These are phyloP conservation scores for Xylariaceae sp. DNA, from an alignment of 2,329 filamentous ascomycete species.

Conservation along the genomic window DNA sequence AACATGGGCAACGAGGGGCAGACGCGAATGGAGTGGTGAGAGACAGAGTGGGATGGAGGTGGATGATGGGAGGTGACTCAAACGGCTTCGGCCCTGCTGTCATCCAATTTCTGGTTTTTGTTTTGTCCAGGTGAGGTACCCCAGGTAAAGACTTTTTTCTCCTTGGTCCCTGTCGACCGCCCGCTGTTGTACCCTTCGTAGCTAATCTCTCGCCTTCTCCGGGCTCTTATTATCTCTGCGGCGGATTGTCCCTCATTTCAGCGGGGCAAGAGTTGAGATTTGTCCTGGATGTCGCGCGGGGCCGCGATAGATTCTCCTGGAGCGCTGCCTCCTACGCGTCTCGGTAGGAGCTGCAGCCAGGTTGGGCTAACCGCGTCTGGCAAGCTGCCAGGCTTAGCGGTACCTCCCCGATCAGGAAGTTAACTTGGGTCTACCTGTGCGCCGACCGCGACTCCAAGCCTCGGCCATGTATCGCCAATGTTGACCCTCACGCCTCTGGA, in stretches of 20 bases:
- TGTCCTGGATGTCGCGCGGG: not conserved
- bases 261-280: conserved; percentile 14
- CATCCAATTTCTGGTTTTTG: conserved; percentile 5
- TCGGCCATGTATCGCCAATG: not conserved
- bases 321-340: not conserved
- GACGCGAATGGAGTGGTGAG: conserved; percentile 18
- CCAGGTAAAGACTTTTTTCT: not conserved
- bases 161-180: no score
- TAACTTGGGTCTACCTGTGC: conserved; percentile 10
- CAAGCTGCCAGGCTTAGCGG: conserved; percentile 3
- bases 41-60: no score
- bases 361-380: conserved; percentile 6
- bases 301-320: not conserved
- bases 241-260: conserved; percentile 6
- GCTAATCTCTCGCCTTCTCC: no score
- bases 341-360: not conserved
- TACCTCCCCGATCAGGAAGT: conserved; percentile 17
- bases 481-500: not conserved
- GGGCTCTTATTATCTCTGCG: no score
- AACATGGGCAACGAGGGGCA: not conserved
- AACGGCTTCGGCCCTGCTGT: conserved; percentile 1
- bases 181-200: no score
- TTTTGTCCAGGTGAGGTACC: not conserved
- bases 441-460: conserved; percentile 2
- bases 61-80: no score